Evolutionary conservation across 2,329 filamentous ascomycete genomes (phyloP).

Genomic region (Calonectria montana): DNA sequence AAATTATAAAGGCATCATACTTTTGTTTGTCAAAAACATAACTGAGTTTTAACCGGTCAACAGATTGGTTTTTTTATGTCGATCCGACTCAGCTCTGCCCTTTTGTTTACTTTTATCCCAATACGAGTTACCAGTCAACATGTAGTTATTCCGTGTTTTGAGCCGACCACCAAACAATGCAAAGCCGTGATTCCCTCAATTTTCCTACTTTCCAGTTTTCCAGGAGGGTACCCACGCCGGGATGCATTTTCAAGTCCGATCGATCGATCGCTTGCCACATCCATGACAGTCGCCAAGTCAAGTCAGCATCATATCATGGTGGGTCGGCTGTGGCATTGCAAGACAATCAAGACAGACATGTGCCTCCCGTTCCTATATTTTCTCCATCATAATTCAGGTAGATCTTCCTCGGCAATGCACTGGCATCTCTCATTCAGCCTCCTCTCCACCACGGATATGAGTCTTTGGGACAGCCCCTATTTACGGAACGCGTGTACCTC

Average conservation of each 20-base stretch:
- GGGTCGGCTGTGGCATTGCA: neutral
- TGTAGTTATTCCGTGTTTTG: slow-evolving; percentile 1
- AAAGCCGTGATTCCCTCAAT: slow-evolving; percentile 1
- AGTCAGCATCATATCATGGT: neutral
- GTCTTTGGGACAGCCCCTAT: slow-evolving; percentile 45
- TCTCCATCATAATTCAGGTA: slow-evolving; percentile 18
- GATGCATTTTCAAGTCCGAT: neutral
- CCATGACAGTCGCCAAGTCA: neutral
- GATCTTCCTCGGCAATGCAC: slow-evolving; percentile 13
- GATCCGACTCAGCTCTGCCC: neutral
- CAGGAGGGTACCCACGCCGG: neutral
- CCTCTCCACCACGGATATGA: neutral
- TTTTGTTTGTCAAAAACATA: too few species aligned
- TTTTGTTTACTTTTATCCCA: slow-evolving; percentile 1
- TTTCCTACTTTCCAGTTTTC: neutral
- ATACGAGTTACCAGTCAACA: neutral
- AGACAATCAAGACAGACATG: neutral
- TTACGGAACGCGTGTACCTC: slow-evolving; percentile 70
- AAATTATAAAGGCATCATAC: neutral
- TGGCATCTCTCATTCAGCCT: neutral
- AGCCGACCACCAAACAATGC: neutral
- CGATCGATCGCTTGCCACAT: neutral
- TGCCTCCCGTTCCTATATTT: neutral
- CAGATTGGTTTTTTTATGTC: neutral
- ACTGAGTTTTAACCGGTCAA: neutral